These are phyloP conservation scores for Polyporus arcularius DNA, from an alignment of 768 basidiomycete species.

Conservation along the genomic window DNA sequence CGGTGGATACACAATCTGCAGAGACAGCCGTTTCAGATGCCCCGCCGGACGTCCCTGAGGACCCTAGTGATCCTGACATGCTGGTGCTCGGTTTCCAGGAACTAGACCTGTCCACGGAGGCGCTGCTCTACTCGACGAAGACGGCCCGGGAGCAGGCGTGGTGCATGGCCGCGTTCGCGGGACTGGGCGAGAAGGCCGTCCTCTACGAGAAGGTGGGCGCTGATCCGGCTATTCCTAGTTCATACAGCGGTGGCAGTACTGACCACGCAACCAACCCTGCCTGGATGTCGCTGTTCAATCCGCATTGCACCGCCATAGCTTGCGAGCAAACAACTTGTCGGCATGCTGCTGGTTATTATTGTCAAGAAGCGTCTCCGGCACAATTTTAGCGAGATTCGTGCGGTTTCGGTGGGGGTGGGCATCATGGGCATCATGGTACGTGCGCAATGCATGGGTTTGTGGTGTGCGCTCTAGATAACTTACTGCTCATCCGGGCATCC, in stretches of 20 bases:
- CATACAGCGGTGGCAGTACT: neutral
- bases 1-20: neutral
- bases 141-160: slow-evolving; percentile 71
- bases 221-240: neutral
- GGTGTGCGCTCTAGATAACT: slow-evolving; percentile 1
- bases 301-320: slow-evolving; percentile 44
- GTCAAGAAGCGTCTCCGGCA: slow-evolving; percentile 52
- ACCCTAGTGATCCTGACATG: slow-evolving; percentile 57
- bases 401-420: slow-evolving; percentile 63
- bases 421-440: slow-evolving; percentile 78
- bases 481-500: neutral
- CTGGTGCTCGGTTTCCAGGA: slow-evolving; percentile 82
- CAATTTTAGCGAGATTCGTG: slow-evolving; percentile 56
- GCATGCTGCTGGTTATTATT: slow-evolving; percentile 74
- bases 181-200: slow-evolving; percentile 64
- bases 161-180: slow-evolving; percentile 64
- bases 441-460: slow-evolving; percentile 29
- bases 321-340: slow-evolving; percentile 77
- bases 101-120: slow-evolving; percentile 76
- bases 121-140: slow-evolving; percentile 68
- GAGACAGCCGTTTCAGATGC: slow-evolving; percentile 14
- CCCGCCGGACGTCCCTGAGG: slow-evolving; percentile 10
- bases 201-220: slow-evolving; percentile 64
- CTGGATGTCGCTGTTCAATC: neutral
- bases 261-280: neutral